Evolutionary conservation across 768 basidiomycete genomes (phyloP).

Genomic region (Tubosaeta sp.): DNA sequence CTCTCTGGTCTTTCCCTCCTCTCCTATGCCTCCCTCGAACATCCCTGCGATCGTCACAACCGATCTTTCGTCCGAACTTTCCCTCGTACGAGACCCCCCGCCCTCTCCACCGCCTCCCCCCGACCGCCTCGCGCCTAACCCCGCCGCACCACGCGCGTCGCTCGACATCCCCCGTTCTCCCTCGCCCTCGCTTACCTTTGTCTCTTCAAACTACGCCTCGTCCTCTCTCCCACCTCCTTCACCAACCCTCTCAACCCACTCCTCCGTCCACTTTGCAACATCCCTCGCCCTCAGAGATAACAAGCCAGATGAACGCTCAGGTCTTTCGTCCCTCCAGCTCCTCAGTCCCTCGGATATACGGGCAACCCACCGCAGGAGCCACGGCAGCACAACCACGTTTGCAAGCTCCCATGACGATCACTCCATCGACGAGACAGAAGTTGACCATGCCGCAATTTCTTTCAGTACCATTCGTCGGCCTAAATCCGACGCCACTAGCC

Average conservation of each 20-base stretch:
- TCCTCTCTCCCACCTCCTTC: conserved; percentile 56
- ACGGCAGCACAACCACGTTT: conserved; percentile 54
- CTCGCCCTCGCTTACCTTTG: conserved; percentile 28
- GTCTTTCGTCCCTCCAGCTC: conserved; percentile 48
- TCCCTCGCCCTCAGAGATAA: conserved; percentile 64
- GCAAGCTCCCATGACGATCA: conserved; percentile 40
- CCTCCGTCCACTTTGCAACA: conserved; percentile 56
- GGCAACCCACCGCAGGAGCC: conserved; percentile 42
- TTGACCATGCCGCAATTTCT: conserved; percentile 36
- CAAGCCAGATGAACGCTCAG: conserved; percentile 54
- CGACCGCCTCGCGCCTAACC: conserved; percentile 24
- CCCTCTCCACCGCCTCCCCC: not conserved
- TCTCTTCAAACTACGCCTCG: conserved; percentile 42
- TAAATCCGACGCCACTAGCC: conserved; percentile 32
- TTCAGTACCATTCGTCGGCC: conserved; percentile 32
- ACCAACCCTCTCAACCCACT: conserved; percentile 67
- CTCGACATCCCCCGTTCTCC: conserved; percentile 28
- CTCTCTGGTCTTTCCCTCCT: not conserved
- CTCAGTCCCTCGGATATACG: conserved; percentile 40
- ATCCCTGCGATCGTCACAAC: conserved; percentile 35
- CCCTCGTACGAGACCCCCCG: conserved; percentile 11
- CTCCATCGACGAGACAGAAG: conserved; percentile 45
- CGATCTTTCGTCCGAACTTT: conserved; percentile 31
- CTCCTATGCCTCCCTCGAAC: conserved; percentile 15
- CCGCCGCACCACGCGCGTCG: conserved; percentile 20